These are phyloP conservation scores for Chrysoporthe austroafricana DNA, from an alignment of 2,329 filamentous ascomycete species.

Conservation along the genomic window DNA sequence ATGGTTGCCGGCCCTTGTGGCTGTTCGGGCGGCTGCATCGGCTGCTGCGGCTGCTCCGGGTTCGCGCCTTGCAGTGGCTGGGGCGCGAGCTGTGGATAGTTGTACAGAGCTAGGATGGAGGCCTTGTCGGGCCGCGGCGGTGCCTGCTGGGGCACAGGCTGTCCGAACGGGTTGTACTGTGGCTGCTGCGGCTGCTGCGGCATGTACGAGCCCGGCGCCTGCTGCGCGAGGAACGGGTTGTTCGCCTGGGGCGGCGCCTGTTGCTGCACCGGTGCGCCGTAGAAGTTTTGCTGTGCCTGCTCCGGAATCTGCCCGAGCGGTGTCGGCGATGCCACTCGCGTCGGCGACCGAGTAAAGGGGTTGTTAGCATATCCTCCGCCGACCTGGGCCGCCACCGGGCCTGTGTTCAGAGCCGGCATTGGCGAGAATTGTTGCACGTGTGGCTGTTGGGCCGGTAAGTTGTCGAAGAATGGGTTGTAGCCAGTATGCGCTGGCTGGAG, in stretches of 20 bases:
- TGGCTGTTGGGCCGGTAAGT: slow-evolving; percentile 40
- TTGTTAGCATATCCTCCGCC: slow-evolving; percentile 47
- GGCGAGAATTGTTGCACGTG: slow-evolving; percentile 38
- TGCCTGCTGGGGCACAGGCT: slow-evolving; percentile 34
- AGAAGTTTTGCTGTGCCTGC: slow-evolving; percentile 51
- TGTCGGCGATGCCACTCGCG: slow-evolving; percentile 53
- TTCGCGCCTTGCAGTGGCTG: slow-evolving; percentile 35
- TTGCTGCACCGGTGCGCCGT: slow-evolving; percentile 34
- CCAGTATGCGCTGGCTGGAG: slow-evolving; percentile 45
- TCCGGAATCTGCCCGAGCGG: slow-evolving; percentile 56
- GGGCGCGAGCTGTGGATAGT: slow-evolving; percentile 58
- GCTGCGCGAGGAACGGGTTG: slow-evolving; percentile 25
- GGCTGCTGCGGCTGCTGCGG: slow-evolving; percentile 27
- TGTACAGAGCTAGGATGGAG: slow-evolving; percentile 77
- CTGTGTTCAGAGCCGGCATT: slow-evolving; percentile 46
- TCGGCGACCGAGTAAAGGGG: slow-evolving; percentile 55
- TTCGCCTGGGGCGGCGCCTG: slow-evolving; percentile 32
- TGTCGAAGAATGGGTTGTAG: slow-evolving; percentile 58
- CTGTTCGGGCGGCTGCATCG: slow-evolving; percentile 30
- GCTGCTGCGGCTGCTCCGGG: slow-evolving; percentile 34
- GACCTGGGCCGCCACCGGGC: slow-evolving; percentile 15
- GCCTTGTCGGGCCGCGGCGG: slow-evolving; percentile 66
- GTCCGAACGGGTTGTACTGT: slow-evolving; percentile 17
- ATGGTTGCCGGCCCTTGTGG: slow-evolving; percentile 33
- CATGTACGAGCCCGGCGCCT: slow-evolving; percentile 32